phyloP scores from a whole-genome alignment of 495 filamentous ascomycete species.

The Aspergillus ellipticus region DNA sequence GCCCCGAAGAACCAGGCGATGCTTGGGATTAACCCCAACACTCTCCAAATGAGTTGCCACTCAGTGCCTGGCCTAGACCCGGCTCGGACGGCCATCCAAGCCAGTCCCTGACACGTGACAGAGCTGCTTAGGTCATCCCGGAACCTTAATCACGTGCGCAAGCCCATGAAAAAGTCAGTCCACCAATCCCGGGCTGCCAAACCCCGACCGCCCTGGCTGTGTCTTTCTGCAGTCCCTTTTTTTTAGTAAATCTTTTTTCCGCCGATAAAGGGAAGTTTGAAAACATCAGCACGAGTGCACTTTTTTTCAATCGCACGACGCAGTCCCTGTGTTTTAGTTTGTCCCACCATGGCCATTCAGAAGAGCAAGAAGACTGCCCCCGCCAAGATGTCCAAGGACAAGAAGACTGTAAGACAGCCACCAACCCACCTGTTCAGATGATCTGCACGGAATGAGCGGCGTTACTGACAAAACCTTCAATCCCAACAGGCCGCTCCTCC shows the following conservation, averaged over 20 bases:
- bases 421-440: neutral
- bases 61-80: too few species aligned
- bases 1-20: too few species aligned
- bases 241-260: conserved; percentile 30
- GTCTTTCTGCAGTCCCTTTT: conserved; percentile 12
- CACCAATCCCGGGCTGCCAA: conserved; percentile 21
- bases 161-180: neutral
- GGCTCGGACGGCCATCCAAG: too few species aligned
- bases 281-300: neutral
- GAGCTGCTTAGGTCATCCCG: neutral
- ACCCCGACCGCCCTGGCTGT: conserved; percentile 20
- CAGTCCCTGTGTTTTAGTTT: neutral
- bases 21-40: too few species aligned
- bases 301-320: neutral
- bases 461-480: conserved; percentile 15
- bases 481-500: conserved; percentile 38
- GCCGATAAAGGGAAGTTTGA: neutral
- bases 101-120: neutral
- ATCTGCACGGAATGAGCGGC: neutral
- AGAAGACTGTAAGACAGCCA: conserved; percentile 32
- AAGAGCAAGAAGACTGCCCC: conserved; percentile 24
- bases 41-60: too few species aligned
- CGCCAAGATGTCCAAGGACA: conserved; percentile 29
- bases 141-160: conserved; percentile 18
- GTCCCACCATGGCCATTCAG: conserved; percentile 27